A percentile compares a stretch with the other conserved stretches of the same genome.
Evolutionary conservation across 1,284 basidiomycete genomes (phyloP).

Genomic region (Pholiota adiposa): DNA sequence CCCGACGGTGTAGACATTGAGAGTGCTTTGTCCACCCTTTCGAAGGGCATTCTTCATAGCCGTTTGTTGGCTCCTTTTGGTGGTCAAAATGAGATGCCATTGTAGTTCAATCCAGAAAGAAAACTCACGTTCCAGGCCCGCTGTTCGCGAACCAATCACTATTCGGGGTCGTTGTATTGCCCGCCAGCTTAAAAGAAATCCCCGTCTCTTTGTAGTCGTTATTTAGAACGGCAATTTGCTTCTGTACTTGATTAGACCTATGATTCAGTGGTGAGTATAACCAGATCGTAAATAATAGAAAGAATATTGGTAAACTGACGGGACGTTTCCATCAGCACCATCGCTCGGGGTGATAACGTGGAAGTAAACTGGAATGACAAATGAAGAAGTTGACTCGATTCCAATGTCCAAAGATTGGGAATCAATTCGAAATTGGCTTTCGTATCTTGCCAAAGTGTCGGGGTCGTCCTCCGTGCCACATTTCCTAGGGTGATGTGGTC

Average conservation of each 20-base stretch:
- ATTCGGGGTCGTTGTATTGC: slow-evolving; percentile 7
- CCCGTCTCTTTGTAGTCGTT: slow-evolving; percentile 19
- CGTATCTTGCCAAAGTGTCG: neutral
- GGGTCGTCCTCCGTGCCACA: slow-evolving; percentile 1
- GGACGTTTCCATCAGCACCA: slow-evolving; percentile 20
- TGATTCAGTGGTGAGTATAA: neutral
- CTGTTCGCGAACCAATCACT: slow-evolving; percentile 19
- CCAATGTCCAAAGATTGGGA: neutral
- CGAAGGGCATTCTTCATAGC: slow-evolving; percentile 18
- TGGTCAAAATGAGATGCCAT: too few relatives aligned
- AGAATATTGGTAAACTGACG: slow-evolving; percentile 13
- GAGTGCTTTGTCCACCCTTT: slow-evolving; percentile 15
- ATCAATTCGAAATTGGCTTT: neutral
- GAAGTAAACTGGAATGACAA: slow-evolving; percentile 24
- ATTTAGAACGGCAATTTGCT: slow-evolving; percentile 20
- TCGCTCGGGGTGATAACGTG: slow-evolving; percentile 23
- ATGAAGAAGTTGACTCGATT: neutral
- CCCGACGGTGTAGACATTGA: slow-evolving; percentile 28
- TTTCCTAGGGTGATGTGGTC: neutral
- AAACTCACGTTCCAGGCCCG: slow-evolving; percentile 10
- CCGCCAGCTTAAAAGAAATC: slow-evolving; percentile 13
- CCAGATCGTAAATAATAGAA: neutral
- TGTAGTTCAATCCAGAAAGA: too few relatives aligned
- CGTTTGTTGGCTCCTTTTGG: slow-evolving; percentile 12
- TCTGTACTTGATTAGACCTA: slow-evolving; percentile 14